These are phyloP conservation scores for Lagerstroemia fauriei DNA, from an alignment of 441 rosid species.

Conservation along the genomic window DNA sequence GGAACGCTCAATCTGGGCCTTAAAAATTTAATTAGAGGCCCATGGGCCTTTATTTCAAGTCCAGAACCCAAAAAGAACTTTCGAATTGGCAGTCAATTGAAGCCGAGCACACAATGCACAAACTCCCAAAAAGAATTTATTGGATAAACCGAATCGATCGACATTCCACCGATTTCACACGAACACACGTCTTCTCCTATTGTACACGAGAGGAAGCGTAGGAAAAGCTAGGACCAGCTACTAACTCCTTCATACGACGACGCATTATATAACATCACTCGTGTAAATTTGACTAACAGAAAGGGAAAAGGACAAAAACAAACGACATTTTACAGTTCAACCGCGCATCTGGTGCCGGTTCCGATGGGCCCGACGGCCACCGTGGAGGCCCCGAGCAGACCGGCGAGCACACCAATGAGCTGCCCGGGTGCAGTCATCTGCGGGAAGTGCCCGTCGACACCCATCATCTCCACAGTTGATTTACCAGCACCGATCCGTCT, in stretches of 20 bases:
- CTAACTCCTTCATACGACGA: background rate
- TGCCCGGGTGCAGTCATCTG: slow-evolving; percentile 57
- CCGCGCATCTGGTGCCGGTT: background rate
- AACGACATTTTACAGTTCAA: background rate
- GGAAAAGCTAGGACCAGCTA: too few species aligned
- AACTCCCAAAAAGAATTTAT: background rate
- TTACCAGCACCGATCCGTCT: slow-evolving; percentile 39
- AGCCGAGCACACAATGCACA: too few species aligned
- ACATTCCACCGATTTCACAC: background rate
- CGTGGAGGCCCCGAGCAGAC: slow-evolving; percentile 32
- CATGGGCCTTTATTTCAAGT: background rate
- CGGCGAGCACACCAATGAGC: slow-evolving; percentile 41
- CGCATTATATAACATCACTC: background rate
- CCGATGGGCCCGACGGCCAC: background rate
- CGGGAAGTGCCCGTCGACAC: slow-evolving; percentile 58
- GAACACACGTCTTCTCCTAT: background rate
- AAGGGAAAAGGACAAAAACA: background rate
- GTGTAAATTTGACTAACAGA: background rate
- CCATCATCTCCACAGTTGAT: slow-evolving; percentile 53
- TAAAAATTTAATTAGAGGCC: background rate
- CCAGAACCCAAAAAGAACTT: background rate
- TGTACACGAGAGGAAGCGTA: background rate
- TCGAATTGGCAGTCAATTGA: too few species aligned
- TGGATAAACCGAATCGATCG: background rate
- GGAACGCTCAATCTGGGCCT: background rate